A percentile compares a stretch with the other conserved stretches of the same genome.
Evolutionary conservation across 352 stramenopile species (phyloP).

Genomic region (Phytophthora multivora): DNA sequence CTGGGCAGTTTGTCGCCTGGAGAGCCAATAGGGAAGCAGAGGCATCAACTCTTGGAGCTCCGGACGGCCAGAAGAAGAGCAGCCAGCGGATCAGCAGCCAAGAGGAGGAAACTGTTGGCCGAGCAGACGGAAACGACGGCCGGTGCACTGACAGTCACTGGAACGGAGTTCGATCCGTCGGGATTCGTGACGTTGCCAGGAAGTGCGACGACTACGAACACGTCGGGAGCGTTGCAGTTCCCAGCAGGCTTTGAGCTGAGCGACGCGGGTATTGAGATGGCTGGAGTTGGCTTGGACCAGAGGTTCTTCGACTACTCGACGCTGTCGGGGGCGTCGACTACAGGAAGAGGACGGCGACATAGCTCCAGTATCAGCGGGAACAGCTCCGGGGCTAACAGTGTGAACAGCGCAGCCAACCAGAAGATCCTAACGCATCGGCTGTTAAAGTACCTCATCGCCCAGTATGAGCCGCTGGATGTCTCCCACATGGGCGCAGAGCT

Average conservation of each 20-base stretch:
- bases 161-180: slow-evolving; percentile 67
- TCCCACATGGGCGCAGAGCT: slow-evolving; percentile 71
- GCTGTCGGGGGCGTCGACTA: slow-evolving; percentile 15
- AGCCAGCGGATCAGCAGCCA: slow-evolving; percentile 20
- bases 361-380: slow-evolving; percentile 34
- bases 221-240: slow-evolving; percentile 51
- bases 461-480: slow-evolving; percentile 78
- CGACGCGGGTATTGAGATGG: slow-evolving; percentile 54
- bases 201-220: slow-evolving; percentile 12
- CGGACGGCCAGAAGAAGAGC: slow-evolving; percentile 54
- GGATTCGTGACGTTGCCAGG: slow-evolving; percentile 57
- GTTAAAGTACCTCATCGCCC: slow-evolving; percentile 77
- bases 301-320: slow-evolving; percentile 53
- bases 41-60: slow-evolving; percentile 66
- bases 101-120: slow-evolving; percentile 50
- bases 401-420: slow-evolving; percentile 35
- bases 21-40: slow-evolving; percentile 40
- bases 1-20: slow-evolving; percentile 51
- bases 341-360: slow-evolving; percentile 32
- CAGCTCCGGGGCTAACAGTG: neutral
- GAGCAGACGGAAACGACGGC: slow-evolving; percentile 32
- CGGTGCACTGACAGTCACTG: neutral
- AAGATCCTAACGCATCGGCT: slow-evolving; percentile 74
- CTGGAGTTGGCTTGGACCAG: slow-evolving; percentile 40
- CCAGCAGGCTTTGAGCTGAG: slow-evolving; percentile 57